A percentile compares a stretch with the other conserved stretches of the same genome.
Conservation (phyloP, 2,329 filamentous ascomycete species). For the Beauveria scarabaeidicola region DNA sequence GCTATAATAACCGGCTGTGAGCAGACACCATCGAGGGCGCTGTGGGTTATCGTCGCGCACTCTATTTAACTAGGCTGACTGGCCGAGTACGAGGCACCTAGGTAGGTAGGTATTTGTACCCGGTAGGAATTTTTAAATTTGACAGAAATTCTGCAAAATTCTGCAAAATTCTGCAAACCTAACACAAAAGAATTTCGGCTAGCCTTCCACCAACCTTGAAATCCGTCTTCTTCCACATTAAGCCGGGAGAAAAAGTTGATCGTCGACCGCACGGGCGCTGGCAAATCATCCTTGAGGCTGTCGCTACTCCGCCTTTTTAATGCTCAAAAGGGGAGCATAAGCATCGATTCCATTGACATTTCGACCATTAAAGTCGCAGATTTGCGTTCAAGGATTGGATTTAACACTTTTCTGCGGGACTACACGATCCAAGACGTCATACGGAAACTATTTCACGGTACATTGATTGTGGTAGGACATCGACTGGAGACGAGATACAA, state of each 20-base stretch:
- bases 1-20: background rate
- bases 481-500: background rate
- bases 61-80: too few relatives aligned
- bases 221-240: background rate
- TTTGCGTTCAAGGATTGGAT: slow-evolving; percentile 12
- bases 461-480: background rate
- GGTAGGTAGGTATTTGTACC: too few relatives aligned
- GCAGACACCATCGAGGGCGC: slow-evolving; percentile 7
- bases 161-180: too few relatives aligned
- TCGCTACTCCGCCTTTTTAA: background rate
- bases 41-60: slow-evolving; percentile 9
- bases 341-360: slow-evolving; percentile 8
- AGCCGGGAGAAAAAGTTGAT: background rate
- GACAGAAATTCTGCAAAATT: too few relatives aligned
- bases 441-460: background rate
- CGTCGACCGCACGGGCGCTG: background rate
- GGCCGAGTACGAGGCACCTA: too few relatives aligned
- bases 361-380: slow-evolving; percentile 1
- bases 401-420: background rate
- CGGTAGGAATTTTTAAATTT: too few relatives aligned
- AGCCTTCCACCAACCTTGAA: background rate
- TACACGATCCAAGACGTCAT: background rate
- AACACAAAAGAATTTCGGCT: too few relatives aligned
- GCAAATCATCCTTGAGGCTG: background rate
- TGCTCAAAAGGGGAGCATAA: background rate